Conservation (phyloP, 129 eudicot species). For the Apium graveolens region DNA sequence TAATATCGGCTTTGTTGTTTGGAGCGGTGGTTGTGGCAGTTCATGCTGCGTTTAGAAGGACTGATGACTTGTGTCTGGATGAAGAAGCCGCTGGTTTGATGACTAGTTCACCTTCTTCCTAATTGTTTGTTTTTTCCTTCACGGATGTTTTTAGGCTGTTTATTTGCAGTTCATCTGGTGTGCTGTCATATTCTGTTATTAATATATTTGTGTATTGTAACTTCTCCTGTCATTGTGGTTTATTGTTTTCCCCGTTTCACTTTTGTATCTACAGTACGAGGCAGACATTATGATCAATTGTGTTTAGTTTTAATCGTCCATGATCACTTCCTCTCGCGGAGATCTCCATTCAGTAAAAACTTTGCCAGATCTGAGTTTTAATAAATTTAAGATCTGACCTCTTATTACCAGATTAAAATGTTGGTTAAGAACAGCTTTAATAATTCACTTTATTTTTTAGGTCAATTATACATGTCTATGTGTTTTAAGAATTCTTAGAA, state of each 20-base stretch:
- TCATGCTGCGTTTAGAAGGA: conserved; percentile 56
- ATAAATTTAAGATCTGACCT: too few relatives aligned
- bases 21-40: conserved; percentile 47
- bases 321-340: background rate
- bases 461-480: too few relatives aligned
- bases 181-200: background rate
- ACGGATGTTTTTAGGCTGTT: background rate
- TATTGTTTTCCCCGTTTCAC: background rate
- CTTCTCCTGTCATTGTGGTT: background rate
- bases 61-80: conserved; percentile 52
- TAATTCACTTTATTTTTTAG: too few relatives aligned
- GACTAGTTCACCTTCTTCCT: background rate
- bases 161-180: background rate
- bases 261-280: background rate
- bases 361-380: too few relatives aligned
- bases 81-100: conserved; percentile 47
- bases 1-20: conserved; percentile 35
- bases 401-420: too few relatives aligned
- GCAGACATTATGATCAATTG: background rate
- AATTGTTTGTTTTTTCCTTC: background rate
- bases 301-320: background rate
- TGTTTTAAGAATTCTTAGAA: too few relatives aligned
- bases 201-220: too few relatives aligned
- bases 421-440: too few relatives aligned
- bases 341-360: background rate